Conservation (phyloP, 108 stramenopile species). For the Thalassiosira profunda region DNA sequence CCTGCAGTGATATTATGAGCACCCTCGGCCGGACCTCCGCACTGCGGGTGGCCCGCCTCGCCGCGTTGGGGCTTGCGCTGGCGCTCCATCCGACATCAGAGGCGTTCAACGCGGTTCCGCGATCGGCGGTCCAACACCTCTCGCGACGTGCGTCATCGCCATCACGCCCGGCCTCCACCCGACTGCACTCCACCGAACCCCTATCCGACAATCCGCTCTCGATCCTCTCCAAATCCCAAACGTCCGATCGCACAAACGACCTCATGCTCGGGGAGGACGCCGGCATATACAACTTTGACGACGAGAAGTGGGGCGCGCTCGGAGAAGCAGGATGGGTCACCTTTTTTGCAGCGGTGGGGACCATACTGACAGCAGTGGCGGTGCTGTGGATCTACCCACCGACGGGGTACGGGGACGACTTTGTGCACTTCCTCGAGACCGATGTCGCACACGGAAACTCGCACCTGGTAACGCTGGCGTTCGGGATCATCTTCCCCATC, state of each 20-base stretch:
- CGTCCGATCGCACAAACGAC: constrained; percentile 62
- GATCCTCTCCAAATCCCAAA: constrained; percentile 55
- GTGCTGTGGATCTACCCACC: constrained; percentile 76
- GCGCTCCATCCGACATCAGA: too few relatives aligned
- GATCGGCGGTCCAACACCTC: not conserved
- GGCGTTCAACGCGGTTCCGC: too few relatives aligned
- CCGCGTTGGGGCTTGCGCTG: too few relatives aligned
- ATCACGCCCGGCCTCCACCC: not conserved
- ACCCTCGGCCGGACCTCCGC: too few relatives aligned
- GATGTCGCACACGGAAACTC: constrained; percentile 67
- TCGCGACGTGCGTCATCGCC: not conserved
- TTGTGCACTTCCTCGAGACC: constrained; percentile 61
- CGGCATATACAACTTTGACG: constrained; percentile 56
- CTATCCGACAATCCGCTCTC: constrained; percentile 40
- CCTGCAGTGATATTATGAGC: too few relatives aligned
- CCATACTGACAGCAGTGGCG: constrained; percentile 77
- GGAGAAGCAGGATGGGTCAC: constrained; percentile 76
- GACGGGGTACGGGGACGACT: constrained; percentile 80
- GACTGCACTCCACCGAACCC: constrained; percentile 1
- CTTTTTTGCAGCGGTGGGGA: constrained; percentile 73
- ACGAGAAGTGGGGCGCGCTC: constrained; percentile 67
- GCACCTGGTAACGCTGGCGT: constrained; percentile 63
- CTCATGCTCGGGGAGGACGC: constrained; percentile 78
- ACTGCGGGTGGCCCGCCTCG: too few relatives aligned
- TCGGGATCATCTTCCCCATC: constrained; percentile 88